Evolutionary conservation across 2,329 filamentous ascomycete species (phyloP).

Genomic region (Penicillium oxalicum): DNA sequence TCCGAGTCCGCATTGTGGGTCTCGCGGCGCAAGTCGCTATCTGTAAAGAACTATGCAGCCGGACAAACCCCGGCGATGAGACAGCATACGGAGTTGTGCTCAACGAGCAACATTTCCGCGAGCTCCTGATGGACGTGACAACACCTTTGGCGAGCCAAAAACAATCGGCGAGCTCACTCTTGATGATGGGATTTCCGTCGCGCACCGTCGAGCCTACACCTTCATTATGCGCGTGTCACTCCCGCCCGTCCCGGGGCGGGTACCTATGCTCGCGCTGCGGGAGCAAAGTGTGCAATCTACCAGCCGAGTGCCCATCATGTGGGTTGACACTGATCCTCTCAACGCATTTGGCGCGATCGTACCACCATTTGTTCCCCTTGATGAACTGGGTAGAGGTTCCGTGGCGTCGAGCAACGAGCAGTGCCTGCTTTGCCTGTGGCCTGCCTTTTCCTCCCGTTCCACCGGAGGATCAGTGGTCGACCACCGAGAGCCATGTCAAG

Average conservation of each 20-base stretch:
- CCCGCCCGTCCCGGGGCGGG: constrained; percentile 71
- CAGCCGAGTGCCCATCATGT: constrained; percentile 85
- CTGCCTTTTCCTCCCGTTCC: constrained; percentile 59
- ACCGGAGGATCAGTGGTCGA: constrained; percentile 31
- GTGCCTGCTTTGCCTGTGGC: constrained; percentile 73
- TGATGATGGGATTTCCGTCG: constrained; percentile 98
- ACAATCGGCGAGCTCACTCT: constrained; percentile 51
- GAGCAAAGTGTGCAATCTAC: constrained; percentile 82
- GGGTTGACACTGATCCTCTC: constrained; percentile 88
- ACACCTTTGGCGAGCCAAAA: constrained; percentile 73
- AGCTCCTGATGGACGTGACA: constrained; percentile 81
- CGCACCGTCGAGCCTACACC: constrained; percentile 66
- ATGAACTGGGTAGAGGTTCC: constrained; percentile 85
- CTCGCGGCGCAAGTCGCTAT: constrained; percentile 88
- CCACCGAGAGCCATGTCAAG: constrained; percentile 42
- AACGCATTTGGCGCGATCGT: constrained; percentile 86
- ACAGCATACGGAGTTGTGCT: constrained; percentile 74
- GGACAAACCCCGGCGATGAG: constrained; percentile 73
- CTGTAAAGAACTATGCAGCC: constrained; percentile 79
- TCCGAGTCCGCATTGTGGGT: constrained; percentile 83
- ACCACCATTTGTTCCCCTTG: constrained; percentile 86
- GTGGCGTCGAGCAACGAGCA: constrained; percentile 65
- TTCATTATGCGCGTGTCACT: constrained; percentile 87
- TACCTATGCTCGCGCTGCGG: constrained; percentile 87
- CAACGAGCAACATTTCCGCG: constrained; percentile 79